Conservation (phyloP, 1,284 basidiomycete species). For the Sphaerobolus stellatus region DNA sequence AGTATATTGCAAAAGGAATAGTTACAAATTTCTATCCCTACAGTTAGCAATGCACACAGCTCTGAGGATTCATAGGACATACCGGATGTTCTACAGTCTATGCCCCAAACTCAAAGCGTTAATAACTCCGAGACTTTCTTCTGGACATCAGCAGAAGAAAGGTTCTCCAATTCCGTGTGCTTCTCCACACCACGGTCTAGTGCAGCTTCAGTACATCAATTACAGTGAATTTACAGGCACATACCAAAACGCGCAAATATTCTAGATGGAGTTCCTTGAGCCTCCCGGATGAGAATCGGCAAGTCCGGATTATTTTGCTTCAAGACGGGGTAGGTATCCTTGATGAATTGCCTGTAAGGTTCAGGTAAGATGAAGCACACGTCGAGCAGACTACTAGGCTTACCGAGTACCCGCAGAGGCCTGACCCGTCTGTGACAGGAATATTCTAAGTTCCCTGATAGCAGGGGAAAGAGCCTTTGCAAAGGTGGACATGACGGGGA, state of each 20-base stretch:
- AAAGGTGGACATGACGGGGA: slow-evolving; percentile 56
- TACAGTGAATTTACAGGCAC: slow-evolving; percentile 27
- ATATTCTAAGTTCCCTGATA: slow-evolving; percentile 82
- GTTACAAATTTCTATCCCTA: too few species aligned
- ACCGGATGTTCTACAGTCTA: too few species aligned
- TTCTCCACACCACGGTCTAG: slow-evolving; percentile 77
- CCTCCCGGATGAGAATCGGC: slow-evolving; percentile 88
- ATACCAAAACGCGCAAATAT: slow-evolving; percentile 90
- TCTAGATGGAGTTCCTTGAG: slow-evolving; percentile 83
- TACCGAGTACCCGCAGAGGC: slow-evolving; percentile 85
- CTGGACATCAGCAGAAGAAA: slow-evolving; percentile 71
- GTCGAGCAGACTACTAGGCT: too few species aligned
- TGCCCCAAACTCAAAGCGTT: neutral
- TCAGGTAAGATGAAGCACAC: too few species aligned
- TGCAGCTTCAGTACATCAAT: slow-evolving; percentile 10
- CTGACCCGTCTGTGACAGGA: slow-evolving; percentile 79
- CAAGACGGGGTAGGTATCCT: slow-evolving; percentile 75
- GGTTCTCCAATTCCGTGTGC: slow-evolving; percentile 77
- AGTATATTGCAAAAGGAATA: too few species aligned
- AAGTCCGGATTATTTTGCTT: slow-evolving; percentile 90
- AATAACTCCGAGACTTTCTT: slow-evolving; percentile 65
- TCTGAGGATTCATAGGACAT: too few species aligned
- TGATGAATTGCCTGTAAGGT: slow-evolving; percentile 80
- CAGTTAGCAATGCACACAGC: too few species aligned
- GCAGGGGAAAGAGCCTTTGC: slow-evolving; percentile 79